Base-by-base conservation (phyloP, 129 eudicot genomes). In the Flaveria trinervia region DNA sequence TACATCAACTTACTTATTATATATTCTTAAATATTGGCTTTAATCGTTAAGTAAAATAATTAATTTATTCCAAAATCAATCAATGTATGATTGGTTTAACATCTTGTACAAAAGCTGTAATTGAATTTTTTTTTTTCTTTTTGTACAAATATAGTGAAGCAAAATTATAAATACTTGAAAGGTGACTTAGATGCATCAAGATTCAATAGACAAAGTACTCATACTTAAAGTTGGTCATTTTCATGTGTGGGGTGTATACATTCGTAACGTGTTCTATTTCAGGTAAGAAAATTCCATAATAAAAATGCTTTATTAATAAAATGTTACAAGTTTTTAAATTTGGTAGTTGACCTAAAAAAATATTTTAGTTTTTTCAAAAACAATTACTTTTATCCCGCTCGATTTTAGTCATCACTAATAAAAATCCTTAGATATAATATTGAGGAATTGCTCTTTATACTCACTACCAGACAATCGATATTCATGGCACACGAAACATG, bases 1-100 rank as follows among this genome's bases (percentile, higher is more conserved):
- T 62, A 25, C 83, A 72, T 72, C 83, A 72, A 64, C 83, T 73
- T 41, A 61, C 20, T 17, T 23, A 70, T 79, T 36, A 22, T 72
- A 65, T 41, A 11, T 46, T 45, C 65, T 33, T 28, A 55, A 77
- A 56, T 66, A 68, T 67, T 20, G 54, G 56, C 23, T 20, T 59
- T 25, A 73, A 45, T 45, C 5, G 41, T 36, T 36, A 5, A 36
- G 41, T 36, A 36, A 36, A 36, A 36, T 36, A 36, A 36, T 36
- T 36, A 5, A 57, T 62, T n/a, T 66, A 43, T 65, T 41, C 5
- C 54, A 43, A 2, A 67, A 25, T 3, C 15, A 25, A 17, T 39
- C 44, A 10, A 39, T 9, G n/a, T 41, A 10, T 68, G 59, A n/a
- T 25, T 68, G 33, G 44, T 77, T 57, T 67, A 76, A 66, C 74